A percentile compares a stretch with the other conserved stretches of the same genome.
phyloP scores from a whole-genome alignment of 148 eudicot species.

The Rhododendron ovatum region DNA sequence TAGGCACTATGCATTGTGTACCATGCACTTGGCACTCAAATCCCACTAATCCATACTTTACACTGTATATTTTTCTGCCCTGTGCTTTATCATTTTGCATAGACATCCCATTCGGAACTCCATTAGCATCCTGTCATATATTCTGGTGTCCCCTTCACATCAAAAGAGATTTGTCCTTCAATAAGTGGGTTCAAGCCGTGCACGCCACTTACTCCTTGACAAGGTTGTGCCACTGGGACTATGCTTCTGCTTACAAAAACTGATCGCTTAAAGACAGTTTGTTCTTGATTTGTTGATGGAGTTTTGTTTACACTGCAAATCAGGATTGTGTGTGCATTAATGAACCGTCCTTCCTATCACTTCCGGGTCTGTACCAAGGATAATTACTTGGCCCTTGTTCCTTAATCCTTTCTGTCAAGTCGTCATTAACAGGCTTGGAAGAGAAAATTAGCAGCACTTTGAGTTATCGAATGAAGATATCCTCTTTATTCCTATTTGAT shows the following conservation, averaged over 20 bases:
- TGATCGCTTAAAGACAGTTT: neutral
- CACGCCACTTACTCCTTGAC: neutral
- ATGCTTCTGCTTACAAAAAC: neutral
- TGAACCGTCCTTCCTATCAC: neutral
- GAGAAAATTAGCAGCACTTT: neutral
- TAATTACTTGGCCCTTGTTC: neutral
- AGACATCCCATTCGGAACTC: neutral
- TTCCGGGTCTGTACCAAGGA: neutral
- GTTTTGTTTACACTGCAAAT: neutral
- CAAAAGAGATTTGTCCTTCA: neutral
- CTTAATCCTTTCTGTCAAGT: neutral
- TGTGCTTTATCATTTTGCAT: conserved; percentile 10
- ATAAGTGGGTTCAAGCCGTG: neutral
- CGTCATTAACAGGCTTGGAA: neutral
- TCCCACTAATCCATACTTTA: neutral
- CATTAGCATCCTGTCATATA: neutral
- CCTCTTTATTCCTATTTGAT: neutral
- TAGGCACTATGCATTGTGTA: neutral
- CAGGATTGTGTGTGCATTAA: neutral
- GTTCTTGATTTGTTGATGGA: neutral
- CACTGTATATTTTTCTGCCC: neutral
- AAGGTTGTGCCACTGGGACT: neutral
- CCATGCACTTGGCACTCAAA: conserved; percentile 1
- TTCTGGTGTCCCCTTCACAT: neutral
- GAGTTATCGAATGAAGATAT: neutral